phyloP scores from a whole-genome alignment of 345 rosid genomes.

The Lagerstroemia speciosa region DNA sequence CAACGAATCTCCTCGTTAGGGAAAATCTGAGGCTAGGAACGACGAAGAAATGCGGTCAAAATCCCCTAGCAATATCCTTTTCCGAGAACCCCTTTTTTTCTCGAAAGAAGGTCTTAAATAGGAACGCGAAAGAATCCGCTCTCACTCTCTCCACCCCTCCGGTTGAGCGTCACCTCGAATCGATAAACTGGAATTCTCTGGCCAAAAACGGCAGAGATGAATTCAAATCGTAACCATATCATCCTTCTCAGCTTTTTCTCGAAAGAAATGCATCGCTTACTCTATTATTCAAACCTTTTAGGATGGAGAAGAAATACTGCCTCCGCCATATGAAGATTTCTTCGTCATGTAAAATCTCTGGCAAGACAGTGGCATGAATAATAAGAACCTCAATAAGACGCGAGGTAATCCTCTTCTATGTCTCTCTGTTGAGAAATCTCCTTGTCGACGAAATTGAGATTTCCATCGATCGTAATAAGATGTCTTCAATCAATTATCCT shows the following conservation, averaged over 20 bases:
- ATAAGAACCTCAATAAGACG: neutral
- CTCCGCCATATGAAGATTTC: neutral
- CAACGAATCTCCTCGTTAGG: neutral
- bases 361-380: neutral
- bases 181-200: neutral
- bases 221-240: neutral
- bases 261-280: neutral
- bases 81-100: too few relatives aligned
- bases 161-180: neutral
- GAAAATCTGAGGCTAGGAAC: too few relatives aligned
- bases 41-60: too few relatives aligned
- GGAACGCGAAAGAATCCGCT: neutral
- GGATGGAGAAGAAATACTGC: neutral
- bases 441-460: neutral
- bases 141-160: neutral
- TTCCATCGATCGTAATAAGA: neutral
- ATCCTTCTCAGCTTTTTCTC: neutral
- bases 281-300: neutral
- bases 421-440: too few relatives aligned
- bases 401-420: neutral
- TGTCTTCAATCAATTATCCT: neutral
- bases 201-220: neutral
- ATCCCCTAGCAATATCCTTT: too few relatives aligned
- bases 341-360: neutral
- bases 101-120: neutral